A percentile compares a stretch with the other conserved stretches of the same genome.
Evolutionary conservation across 768 basidiomycete genomes (phyloP).

Genomic region (Leccinum subgranulosum): DNA sequence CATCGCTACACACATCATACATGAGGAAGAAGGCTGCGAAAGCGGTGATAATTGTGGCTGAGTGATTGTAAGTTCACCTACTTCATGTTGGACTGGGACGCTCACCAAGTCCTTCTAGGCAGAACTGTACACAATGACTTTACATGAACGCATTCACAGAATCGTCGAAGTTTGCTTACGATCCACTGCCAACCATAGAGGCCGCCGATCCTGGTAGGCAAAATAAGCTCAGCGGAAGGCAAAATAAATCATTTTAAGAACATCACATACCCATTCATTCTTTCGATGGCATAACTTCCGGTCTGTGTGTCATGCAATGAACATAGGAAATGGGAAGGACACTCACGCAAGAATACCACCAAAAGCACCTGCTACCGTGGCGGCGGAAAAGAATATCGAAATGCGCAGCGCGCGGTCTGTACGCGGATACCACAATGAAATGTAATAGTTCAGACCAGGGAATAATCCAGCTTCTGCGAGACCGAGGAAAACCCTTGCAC

Average conservation of each 20-base stretch:
- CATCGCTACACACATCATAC: conserved; percentile 39
- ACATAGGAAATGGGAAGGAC: background rate
- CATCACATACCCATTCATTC: conserved; percentile 30
- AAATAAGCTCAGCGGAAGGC: background rate
- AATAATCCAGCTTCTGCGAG: conserved; percentile 46
- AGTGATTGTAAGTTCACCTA: background rate
- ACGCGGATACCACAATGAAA: conserved; percentile 60
- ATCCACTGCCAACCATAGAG: conserved; percentile 40
- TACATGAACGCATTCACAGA: conserved; percentile 3
- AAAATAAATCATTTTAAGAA: conserved; percentile 8
- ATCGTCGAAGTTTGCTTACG: conserved; percentile 20
- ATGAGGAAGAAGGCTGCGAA: conserved; percentile 45
- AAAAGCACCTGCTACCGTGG: conserved; percentile 51
- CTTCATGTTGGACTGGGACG: background rate
- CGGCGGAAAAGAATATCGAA: conserved; percentile 61
- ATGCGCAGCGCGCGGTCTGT: conserved; percentile 55
- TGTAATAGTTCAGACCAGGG: conserved; percentile 40
- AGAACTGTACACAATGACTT: conserved; percentile 21
- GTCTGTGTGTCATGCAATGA: background rate
- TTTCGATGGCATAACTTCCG: conserved; percentile 35
- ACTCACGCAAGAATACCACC: conserved; percentile 49
- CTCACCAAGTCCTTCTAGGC: conserved; percentile 30
- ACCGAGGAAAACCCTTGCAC: conserved; percentile 43
- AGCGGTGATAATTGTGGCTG: conserved; percentile 25
- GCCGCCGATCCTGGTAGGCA: conserved; percentile 19